Conservation (phyloP, 768 basidiomycete genomes). For the Hypholoma fasciculare region DNA sequence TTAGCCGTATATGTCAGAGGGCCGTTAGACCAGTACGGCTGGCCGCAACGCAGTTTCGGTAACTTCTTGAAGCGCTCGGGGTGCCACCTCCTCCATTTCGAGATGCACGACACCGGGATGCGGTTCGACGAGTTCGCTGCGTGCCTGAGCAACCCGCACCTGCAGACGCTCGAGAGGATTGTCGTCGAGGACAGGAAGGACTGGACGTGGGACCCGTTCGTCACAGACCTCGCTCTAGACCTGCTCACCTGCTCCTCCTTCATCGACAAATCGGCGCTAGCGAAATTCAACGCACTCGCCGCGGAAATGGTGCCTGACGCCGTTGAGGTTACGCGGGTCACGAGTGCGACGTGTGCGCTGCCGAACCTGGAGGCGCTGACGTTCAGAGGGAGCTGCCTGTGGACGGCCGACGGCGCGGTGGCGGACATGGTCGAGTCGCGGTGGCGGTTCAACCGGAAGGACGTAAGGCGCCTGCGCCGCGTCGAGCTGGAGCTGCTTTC, state of each 20-base stretch:
- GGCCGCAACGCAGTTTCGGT: conserved; percentile 32
- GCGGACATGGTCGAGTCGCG: conserved; percentile 37
- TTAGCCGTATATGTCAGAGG: conserved; percentile 28
- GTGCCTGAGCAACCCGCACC: conserved; percentile 25
- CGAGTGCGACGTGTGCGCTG: conserved; percentile 16
- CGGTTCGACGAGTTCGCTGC: conserved; percentile 25
- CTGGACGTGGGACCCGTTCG: conserved; percentile 34
- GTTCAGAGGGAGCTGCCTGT: conserved; percentile 29
- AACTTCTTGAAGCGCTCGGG: conserved; percentile 30
- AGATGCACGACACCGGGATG: conserved; percentile 33
- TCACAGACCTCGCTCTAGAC: conserved; percentile 27
- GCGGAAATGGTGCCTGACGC: neutral
- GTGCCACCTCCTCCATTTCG: conserved; percentile 26
- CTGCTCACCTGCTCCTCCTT: conserved; percentile 24
- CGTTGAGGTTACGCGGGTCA: neutral
- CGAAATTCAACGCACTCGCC: neutral
- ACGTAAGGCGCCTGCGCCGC: conserved; percentile 25
- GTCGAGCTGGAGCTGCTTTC: conserved; percentile 29
- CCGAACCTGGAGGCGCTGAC: conserved; percentile 28
- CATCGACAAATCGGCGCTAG: conserved; percentile 2
- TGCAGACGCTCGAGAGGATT: conserved; percentile 28
- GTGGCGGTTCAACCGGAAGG: conserved; percentile 22
- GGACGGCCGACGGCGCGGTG: conserved; percentile 28
- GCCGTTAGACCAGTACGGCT: conserved; percentile 27
- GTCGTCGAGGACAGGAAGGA: conserved; percentile 32